Evolutionary conservation across 2,329 filamentous ascomycete genomes (phyloP), one percentile per base, ranked within the genome.

Genomic region (Aspergillus tubingensis): DNA sequence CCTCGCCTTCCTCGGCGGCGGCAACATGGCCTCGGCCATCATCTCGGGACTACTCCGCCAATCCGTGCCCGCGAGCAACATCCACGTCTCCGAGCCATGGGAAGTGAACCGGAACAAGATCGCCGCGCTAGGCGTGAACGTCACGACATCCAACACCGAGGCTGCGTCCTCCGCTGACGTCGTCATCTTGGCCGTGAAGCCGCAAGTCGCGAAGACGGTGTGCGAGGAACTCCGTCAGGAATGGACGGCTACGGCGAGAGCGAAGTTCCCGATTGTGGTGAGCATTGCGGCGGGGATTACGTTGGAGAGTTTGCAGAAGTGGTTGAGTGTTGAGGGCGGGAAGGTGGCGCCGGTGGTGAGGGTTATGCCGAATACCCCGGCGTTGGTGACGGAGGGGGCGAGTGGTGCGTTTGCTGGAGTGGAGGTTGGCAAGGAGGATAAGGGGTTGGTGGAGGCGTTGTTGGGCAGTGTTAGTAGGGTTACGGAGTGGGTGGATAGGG

Each of bases 21-120:
- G 73, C 61, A 75, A 75, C 65, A 75, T 75, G 73, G 73, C 72
- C 59, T 73, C 72, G 30, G 73, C 73, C 57, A 74, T 75, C 27
- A 74, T 75, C 53, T 66, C 69, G 48, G 73, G 73, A 17, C 70
- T 75, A 2, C 58, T 72, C 17, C 63, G 44, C 57, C 70, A 71
- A 19, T 70, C 68, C 62, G 67, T 74, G 54, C 60, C 62, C 58
- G 70, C 68, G 49, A 61, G 62, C 32, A 73, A 75, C 66, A 73
- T 75, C 71, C 65, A 48, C 43, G 73, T 75, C 41, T 72, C 73
- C 4, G 73, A 75, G 62, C 73, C 73, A 2, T 75, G 71, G 72
- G 73, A 74, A 23, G 70, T 73, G 7, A 75, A 75, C 63, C 72
- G 73, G 4, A 65, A 69, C 47, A 75, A 75, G 62, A 71, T 75